These are phyloP conservation scores for Neurospora sp. DNA, from an alignment of 495 filamentous ascomycete genomes.

Conservation along the genomic window DNA sequence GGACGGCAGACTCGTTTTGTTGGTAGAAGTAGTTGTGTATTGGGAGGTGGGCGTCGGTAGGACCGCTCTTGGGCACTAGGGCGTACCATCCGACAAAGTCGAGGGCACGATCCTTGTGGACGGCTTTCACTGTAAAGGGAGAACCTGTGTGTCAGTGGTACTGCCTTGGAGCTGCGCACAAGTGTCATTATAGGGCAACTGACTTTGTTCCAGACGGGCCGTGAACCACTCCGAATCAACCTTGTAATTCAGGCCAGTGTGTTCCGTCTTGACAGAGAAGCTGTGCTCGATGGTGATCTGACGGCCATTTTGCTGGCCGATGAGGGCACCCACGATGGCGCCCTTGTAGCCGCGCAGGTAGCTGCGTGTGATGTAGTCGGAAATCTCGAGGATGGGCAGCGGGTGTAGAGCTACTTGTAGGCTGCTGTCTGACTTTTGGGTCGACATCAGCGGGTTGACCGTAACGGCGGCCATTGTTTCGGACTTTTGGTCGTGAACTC, in stretches of 20 bases:
- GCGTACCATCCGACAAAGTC: conserved; percentile 96
- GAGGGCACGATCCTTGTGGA: conserved; percentile 70
- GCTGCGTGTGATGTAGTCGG: conserved; percentile 90
- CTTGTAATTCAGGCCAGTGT: conserved; percentile 40
- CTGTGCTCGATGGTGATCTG: conserved; percentile 86
- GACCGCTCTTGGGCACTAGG: conserved; percentile 63
- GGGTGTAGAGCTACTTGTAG: conserved; percentile 84
- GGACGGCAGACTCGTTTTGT: conserved; percentile 76
- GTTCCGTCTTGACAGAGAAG: conserved; percentile 62
- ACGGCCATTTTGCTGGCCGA: conserved; percentile 85
- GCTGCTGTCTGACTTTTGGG: conserved; percentile 55
- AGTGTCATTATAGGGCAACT: conserved; percentile 15
- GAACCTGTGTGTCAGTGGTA: not conserved
- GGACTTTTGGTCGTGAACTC: not conserved
- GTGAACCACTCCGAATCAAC: conserved; percentile 66
- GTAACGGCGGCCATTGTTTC: conserved; percentile 8
- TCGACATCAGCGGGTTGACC: conserved; percentile 29
- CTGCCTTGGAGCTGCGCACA: not conserved
- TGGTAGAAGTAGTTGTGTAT: conserved; percentile 68
- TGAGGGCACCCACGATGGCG: conserved; percentile 73
- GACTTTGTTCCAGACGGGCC: conserved; percentile 75
- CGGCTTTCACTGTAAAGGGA: conserved; percentile 62
- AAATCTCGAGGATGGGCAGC: conserved; percentile 89
- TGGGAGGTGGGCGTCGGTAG: conserved; percentile 52
- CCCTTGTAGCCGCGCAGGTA: conserved; percentile 61